A percentile compares a stretch with the other conserved stretches of the same genome.
phyloP scores from a whole-genome alignment of 2,329 filamentous ascomycete genomes.

The Pseudogymnoascus sp. region DNA sequence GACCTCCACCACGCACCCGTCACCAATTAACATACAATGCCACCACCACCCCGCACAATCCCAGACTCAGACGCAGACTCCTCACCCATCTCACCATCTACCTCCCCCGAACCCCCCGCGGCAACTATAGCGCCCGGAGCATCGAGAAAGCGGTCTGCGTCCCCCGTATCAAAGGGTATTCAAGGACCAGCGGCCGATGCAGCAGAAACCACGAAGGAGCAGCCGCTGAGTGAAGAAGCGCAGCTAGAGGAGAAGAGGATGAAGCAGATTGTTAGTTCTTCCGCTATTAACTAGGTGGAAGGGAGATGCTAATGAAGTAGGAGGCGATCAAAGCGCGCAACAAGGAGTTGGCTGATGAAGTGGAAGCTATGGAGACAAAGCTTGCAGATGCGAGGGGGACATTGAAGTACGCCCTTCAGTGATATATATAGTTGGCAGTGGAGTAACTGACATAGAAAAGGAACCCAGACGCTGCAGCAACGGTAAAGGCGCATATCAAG shows the following conservation, averaged over 20 bases:
- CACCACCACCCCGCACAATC: neutral
- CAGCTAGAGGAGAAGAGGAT: neutral
- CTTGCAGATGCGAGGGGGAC: conserved; percentile 29
- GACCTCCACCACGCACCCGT: neutral
- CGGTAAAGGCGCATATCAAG: conserved; percentile 54
- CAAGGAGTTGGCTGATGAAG: conserved; percentile 17
- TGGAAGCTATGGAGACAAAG: conserved; percentile 27
- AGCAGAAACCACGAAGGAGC: too few relatives aligned
- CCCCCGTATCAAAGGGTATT: neutral
- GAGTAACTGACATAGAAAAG: neutral
- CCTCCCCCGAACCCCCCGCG: neutral
- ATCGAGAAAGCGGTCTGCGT: neutral
- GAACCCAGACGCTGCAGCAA: conserved; percentile 29
- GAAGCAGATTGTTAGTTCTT: neutral
- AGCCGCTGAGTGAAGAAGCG: neutral
- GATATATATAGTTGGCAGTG: neutral
- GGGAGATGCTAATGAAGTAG: neutral
- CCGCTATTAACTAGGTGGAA: too few relatives aligned
- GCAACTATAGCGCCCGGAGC: neutral
- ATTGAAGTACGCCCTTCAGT: conserved; percentile 22
- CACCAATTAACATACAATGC: neutral
- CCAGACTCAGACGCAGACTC: neutral
- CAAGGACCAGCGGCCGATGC: too few relatives aligned
- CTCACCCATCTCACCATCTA: neutral
- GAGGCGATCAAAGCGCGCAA: neutral